A percentile compares a stretch with the other conserved stretches of the same genome.
These are phyloP conservation scores for Aspergillus heteromorphus DNA, from an alignment of 495 filamentous ascomycete genomes.

Conservation along the genomic window DNA sequence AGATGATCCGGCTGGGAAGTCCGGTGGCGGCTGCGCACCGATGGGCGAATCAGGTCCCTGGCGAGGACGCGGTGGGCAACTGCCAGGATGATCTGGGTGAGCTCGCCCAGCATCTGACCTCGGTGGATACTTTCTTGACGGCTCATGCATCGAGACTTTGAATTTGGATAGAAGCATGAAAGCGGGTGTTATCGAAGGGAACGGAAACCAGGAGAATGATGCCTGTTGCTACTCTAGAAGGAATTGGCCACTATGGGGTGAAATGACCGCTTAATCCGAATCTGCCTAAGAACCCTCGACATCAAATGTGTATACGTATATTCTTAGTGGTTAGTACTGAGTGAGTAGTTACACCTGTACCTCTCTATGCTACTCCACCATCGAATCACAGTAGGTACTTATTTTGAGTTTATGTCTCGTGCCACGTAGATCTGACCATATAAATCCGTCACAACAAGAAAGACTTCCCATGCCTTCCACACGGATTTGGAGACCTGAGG, in stretches of 20 bases:
- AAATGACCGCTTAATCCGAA: too few species aligned
- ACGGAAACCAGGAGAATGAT: not conserved
- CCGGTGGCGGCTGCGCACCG: not conserved
- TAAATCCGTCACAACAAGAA: constrained; percentile 34
- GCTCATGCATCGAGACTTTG: not conserved
- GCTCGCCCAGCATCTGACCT: not conserved
- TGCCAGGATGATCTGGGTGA: not conserved
- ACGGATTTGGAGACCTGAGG: constrained; percentile 1
- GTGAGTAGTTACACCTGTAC: too few species aligned
- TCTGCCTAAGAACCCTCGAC: too few species aligned
- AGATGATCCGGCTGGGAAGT: not conserved
- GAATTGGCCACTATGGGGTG: not conserved
- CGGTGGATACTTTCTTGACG: not conserved
- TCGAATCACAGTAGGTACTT: not conserved
- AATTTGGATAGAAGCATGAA: too few species aligned
- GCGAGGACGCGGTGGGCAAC: not conserved
- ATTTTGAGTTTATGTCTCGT: constrained; percentile 16
- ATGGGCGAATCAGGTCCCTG: not conserved
- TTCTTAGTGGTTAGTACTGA: too few species aligned
- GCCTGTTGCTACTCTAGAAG: too few species aligned
- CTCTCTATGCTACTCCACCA: too few species aligned
- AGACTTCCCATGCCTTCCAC: constrained; percentile 17
- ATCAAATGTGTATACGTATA: too few species aligned
- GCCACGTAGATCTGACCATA: constrained; percentile 37
- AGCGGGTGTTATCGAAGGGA: too few species aligned